Evolutionary conservation across 495 filamentous ascomycete genomes (phyloP).

Genomic region (Aeminium ludgeri): DNA sequence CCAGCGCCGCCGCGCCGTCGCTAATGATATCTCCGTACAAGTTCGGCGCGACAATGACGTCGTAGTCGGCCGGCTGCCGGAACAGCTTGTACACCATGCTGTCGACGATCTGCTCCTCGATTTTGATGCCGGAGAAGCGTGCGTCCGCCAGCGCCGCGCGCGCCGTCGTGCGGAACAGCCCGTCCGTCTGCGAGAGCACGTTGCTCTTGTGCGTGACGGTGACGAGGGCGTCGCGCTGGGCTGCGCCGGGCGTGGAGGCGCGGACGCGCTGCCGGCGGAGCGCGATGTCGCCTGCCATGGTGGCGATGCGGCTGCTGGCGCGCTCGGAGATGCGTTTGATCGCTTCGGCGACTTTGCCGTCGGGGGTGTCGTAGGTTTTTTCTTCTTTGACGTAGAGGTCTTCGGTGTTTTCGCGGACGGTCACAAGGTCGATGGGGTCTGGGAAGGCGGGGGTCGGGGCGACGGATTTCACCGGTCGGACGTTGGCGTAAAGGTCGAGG

Average conservation of each 20-base stretch:
- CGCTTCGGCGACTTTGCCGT: constrained; percentile 79
- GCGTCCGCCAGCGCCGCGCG: constrained; percentile 47
- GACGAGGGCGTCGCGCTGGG: constrained; percentile 34
- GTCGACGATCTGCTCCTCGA: constrained; percentile 98
- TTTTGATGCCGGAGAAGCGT: constrained; percentile 38
- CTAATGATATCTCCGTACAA: constrained; percentile 94
- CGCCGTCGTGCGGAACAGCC: constrained; percentile 75
- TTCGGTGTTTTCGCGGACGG: constrained; percentile 96
- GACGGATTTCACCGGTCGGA: constrained; percentile 86
- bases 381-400: constrained; percentile 99
- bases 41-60: constrained; percentile 96
- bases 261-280: constrained; percentile 70
- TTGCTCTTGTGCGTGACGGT: constrained; percentile 99
- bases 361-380: constrained; percentile 50
- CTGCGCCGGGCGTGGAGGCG: constrained; percentile 7
- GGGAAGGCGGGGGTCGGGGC: constrained; percentile 26
- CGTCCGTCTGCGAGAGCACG: constrained; percentile 90
- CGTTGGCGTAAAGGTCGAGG: constrained; percentile 90
- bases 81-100: constrained; percentile 99
- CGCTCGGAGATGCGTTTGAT: constrained; percentile 89
- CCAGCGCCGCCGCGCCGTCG: constrained; percentile 86
- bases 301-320: constrained; percentile 67
- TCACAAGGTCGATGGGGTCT: constrained; percentile 70
- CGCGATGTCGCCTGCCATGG: constrained; percentile 89
- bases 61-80: constrained; percentile 82